Conservation (phyloP, 129 eudicot genomes). For the Arctium minus region DNA sequence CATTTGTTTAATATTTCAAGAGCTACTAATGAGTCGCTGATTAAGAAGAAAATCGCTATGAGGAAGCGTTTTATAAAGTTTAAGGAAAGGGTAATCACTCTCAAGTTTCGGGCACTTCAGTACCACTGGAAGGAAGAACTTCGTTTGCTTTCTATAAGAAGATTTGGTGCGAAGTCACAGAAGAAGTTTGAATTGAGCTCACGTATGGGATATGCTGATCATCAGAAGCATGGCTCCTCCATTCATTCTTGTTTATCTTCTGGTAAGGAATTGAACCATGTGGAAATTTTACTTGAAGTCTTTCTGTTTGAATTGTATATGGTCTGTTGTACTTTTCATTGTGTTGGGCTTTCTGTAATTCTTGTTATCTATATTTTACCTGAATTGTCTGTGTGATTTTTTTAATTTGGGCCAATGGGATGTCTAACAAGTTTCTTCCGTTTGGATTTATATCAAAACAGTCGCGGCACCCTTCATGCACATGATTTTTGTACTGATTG, state of each 20-base stretch:
- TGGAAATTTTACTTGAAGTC: not conserved
- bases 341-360: not conserved
- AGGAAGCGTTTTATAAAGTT: conserved; percentile 57
- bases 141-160: conserved; percentile 57
- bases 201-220: conserved; percentile 34
- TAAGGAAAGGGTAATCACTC: conserved; percentile 59
- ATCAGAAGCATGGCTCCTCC: conserved; percentile 65
- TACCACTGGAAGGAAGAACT: conserved; percentile 81
- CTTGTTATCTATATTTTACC: not conserved
- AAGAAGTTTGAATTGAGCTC: conserved; percentile 57
- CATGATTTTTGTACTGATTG: not conserved
- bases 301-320: not conserved
- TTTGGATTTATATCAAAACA: not conserved
- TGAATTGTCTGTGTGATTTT: not conserved
- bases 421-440: not conserved
- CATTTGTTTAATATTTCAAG: conserved; percentile 11
- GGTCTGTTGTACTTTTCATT: not conserved
- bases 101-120: conserved; percentile 66
- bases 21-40: conserved; percentile 13
- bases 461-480: not conserved
- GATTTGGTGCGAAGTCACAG: conserved; percentile 51
- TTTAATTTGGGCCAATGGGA: not conserved
- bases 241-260: conserved; percentile 48
- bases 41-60: conserved; percentile 41
- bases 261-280: conserved; percentile 46